A percentile compares a stretch with the other conserved stretches of the same genome.
Evolutionary conservation across 2,329 filamentous ascomycete genomes (phyloP).

Genomic region (Cladosporium cucumerinum): DNA sequence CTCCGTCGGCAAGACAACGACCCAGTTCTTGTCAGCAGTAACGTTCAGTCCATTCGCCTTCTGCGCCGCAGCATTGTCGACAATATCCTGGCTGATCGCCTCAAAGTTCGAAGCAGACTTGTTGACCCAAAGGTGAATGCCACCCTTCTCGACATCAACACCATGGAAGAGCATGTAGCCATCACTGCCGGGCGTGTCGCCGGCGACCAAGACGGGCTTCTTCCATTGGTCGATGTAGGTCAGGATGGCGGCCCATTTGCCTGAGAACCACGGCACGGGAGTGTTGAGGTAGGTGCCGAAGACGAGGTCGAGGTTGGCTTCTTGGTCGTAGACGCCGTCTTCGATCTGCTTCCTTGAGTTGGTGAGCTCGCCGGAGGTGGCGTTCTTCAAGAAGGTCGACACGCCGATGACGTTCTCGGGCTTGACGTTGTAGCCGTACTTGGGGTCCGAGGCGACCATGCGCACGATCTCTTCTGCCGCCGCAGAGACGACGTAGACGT

Average conservation of each 20-base stretch:
- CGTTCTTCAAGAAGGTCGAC: slow-evolving; percentile 37
- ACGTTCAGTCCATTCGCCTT: slow-evolving; percentile 37
- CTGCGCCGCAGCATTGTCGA: slow-evolving; percentile 36
- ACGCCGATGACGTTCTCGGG: slow-evolving; percentile 47
- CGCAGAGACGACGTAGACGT: slow-evolving; percentile 45
- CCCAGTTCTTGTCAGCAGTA: slow-evolving; percentile 47
- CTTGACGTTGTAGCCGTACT: slow-evolving; percentile 47
- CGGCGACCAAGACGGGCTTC: slow-evolving; percentile 41
- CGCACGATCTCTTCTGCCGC: slow-evolving; percentile 46
- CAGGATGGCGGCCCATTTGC: slow-evolving; percentile 44
- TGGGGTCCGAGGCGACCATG: slow-evolving; percentile 46
- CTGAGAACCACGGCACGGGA: slow-evolving; percentile 44
- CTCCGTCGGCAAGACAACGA: slow-evolving; percentile 41
- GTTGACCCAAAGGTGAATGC: slow-evolving; percentile 45
- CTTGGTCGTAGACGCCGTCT: slow-evolving; percentile 36
- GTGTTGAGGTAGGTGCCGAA: slow-evolving; percentile 45
- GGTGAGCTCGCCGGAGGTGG: slow-evolving; percentile 29
- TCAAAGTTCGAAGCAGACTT: slow-evolving; percentile 37
- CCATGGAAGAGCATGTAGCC: slow-evolving; percentile 47
- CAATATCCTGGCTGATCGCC: slow-evolving; percentile 40
- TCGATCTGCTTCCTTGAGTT: slow-evolving; percentile 40
- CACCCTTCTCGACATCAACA: slow-evolving; percentile 42
- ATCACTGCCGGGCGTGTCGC: slow-evolving; percentile 46
- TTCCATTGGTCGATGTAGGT: slow-evolving; percentile 42
- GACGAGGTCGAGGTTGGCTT: slow-evolving; percentile 40